Evolutionary conservation across 306 rosid species (phyloP), one percentile per base, ranked within the genome.

Genomic region (Glycine tomentella): DNA sequence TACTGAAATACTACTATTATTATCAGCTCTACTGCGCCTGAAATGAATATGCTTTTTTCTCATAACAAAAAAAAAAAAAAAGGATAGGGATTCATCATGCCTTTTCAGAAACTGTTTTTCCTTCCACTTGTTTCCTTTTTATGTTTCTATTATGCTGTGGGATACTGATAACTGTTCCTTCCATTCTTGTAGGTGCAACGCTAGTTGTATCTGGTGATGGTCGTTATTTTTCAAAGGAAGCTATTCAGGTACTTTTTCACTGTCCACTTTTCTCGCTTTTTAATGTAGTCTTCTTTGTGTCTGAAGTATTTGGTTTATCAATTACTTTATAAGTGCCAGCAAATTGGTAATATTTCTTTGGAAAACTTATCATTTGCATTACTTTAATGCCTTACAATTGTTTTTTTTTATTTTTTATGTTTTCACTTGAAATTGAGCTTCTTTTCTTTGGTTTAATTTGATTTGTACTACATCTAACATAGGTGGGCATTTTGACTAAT

Each of bases 151-250:
- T 71, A 15, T 65, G 71, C 57, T 66, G 31, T 51, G 59, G 77
- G 76, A 48, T 52, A 8, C 8, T 75, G 14, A 79, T 64, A 68
- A 14, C 40, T 57, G n/a, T 73, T 51, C 48, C 71, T 77, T 77
- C 48, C 33, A 25, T 76, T 55, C 63, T 69, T 93, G 79, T 67
- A 96, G 98, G 98, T 78, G 97, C 93, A 15, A 92, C 94, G 45
- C 90, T 96, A 45, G 98, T 96, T 89, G 98, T 93, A 62, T 96
- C 99, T 72, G 98, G 99, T 50, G 99, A 96, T 90, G 99, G 99
- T 52, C 99, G 99, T 77, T 93, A 93, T 84, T 96, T 62, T 74
- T 92, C 99, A 17, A 89, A 93, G 94, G 98, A 92, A 15, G 97
- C 97, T 70, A 90, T 96, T 82, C 99, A 90, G 99, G 99, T 93